Conservation (phyloP, 495 filamentous ascomycete species). For the Terfezia boudieri region DNA sequence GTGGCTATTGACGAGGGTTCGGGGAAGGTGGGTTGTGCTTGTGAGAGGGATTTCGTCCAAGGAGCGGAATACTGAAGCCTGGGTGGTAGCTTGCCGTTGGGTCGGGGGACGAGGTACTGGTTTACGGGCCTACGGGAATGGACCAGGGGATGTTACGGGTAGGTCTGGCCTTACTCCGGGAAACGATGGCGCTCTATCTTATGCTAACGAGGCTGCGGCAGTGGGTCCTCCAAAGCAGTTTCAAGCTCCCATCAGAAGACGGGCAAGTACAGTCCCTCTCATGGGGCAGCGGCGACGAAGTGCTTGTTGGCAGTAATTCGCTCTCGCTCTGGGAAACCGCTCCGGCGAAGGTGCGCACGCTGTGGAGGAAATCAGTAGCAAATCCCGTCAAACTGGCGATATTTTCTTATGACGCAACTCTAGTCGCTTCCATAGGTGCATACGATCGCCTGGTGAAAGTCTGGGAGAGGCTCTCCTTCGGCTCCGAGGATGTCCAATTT, state of each 20-base stretch:
- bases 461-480: constrained; percentile 77
- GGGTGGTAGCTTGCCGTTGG: constrained; percentile 38
- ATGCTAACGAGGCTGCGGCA: constrained; percentile 10
- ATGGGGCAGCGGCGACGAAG: constrained; percentile 66
- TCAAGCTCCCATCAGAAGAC: constrained; percentile 13
- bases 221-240: constrained; percentile 30
- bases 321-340: constrained; percentile 48
- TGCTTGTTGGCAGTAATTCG: constrained; percentile 49
- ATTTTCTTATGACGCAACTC: constrained; percentile 64
- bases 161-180: constrained; percentile 1
- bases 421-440: constrained; percentile 61
- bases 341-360: constrained; percentile 20
- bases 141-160: constrained; percentile 49
- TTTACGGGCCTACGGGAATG: constrained; percentile 59
- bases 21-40: constrained; percentile 31
- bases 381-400: constrained; percentile 52
- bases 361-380: constrained; percentile 56
- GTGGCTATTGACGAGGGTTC: constrained; percentile 57
- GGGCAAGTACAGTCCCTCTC: constrained; percentile 37
- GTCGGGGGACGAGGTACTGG: constrained; percentile 37
- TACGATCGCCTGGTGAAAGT: constrained; percentile 76
- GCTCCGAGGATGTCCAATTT: constrained; percentile 60
- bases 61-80: background rate
- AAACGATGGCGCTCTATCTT: constrained; percentile 1
- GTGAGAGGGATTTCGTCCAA: background rate